Evolutionary conservation across 2,329 filamentous ascomycete species (phyloP), one percentile per base, ranked within the genome.

Genomic region (Amesomyces nigricolor): DNA sequence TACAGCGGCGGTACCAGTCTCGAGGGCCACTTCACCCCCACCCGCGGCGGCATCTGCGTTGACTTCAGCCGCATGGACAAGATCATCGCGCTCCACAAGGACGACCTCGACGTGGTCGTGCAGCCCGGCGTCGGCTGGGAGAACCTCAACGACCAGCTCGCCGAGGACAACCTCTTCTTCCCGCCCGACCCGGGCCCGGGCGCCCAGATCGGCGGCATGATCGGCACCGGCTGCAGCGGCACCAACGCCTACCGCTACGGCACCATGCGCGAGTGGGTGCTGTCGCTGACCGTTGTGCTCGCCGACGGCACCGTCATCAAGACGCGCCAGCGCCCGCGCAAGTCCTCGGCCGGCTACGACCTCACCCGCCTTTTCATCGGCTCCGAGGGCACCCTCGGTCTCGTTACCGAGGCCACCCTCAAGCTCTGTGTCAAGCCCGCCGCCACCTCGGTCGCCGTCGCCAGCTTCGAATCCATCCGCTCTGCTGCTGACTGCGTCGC

Each of bases 211-310:
- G 91, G 91, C 55, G 91, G 91, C 53, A 91, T 91, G 87, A 82
- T 91, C 35, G 87, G 86, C 19, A 91, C 87, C 2, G 80, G 80
- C 37, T 82, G 79, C 73, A 82, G 78, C 66, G 91, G 91, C 57
- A 96, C 91, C 13, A 96, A 96, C 69, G 86, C 91, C 14, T 95
- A 95, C 74, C 81, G 91, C 56, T 96, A 95, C 70, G 91, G 91
- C 59, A 96, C 91, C 2, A 96, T 96, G 90, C 85, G 89, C 60
- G 91, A 96, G 68, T 96, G 91, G 91, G 91, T 96, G 11, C 74
- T 95, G 19, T 87, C 82, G 52, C 73, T 96, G 62, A 96, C 91
- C 0, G 89, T 95, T 4, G 91, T 96, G 10, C 78, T 96, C 64
- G 91, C 91, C 16, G 91, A 96, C 70, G 91, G 91, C 48, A 95